Conservation (phyloP, 2,329 filamentous ascomycete species). For the Hymenoscyphus linearis region DNA sequence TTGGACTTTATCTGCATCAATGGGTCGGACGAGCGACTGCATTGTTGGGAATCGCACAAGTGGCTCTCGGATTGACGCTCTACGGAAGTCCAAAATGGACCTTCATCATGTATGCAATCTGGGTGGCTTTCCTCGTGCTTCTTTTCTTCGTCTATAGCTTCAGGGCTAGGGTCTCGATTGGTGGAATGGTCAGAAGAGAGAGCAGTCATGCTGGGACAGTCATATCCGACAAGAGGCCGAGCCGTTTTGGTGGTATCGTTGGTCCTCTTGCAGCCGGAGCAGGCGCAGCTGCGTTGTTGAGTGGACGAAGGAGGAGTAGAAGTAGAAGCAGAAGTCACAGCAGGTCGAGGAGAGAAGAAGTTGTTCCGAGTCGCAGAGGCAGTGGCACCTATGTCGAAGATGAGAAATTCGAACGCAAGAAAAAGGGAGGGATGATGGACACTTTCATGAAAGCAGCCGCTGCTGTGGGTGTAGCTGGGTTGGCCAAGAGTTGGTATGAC, state of each 20-base stretch:
- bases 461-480: constrained; percentile 54
- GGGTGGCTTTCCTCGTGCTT: constrained; percentile 63
- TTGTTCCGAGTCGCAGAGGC: constrained; percentile 27
- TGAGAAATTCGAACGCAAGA: constrained; percentile 51
- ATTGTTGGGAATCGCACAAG: constrained; percentile 77
- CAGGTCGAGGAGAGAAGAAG: constrained; percentile 14
- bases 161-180: constrained; percentile 50
- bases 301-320: constrained; percentile 35
- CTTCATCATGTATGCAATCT: constrained; percentile 82
- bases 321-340: constrained; percentile 19
- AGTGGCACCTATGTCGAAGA: constrained; percentile 51
- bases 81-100: constrained; percentile 83
- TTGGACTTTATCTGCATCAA: constrained; percentile 58
- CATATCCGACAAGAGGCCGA: constrained; percentile 40
- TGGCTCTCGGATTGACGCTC: constrained; percentile 82
- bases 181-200: constrained; percentile 31
- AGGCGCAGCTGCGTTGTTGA: constrained; percentile 49
- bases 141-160: constrained; percentile 78
- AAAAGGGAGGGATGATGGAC: constrained; percentile 49
- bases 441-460: constrained; percentile 57
- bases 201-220: constrained; percentile 41
- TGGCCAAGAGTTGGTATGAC: constrained; percentile 55
- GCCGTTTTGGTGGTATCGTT: constrained; percentile 43
- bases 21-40: constrained; percentile 78
- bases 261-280: constrained; percentile 52